Base-by-base conservation (phyloP, 208 protist species). In the Acanthamoeba pearcei region DNA sequence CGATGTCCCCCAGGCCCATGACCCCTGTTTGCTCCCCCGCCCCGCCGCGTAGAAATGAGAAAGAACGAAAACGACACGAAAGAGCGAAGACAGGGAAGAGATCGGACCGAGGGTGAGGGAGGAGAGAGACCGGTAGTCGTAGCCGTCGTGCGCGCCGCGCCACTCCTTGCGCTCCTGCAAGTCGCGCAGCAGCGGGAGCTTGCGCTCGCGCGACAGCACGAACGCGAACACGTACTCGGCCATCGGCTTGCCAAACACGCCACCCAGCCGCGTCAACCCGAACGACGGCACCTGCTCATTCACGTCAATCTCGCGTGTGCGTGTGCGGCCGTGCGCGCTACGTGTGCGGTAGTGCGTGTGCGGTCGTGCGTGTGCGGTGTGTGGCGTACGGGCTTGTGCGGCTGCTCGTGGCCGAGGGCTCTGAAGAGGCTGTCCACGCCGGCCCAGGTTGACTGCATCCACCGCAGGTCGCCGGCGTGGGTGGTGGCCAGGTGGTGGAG, bases 1-100 rank as follows among this genome's bases (percentile, higher is more conserved):
- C 86, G 62, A 92, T 92, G 86, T 92, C 86, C 6, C 86, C 86
- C 29, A 92, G 62, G 24, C 86, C 86, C 64, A 92, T 92, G 32
- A 92, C 24, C 6, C 83, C 83, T 91, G 70, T 29, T 6, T 13
- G n/a, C 70, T 38, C 32, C 2, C 70, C 70, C 70, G 10, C 35
- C 13, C 68, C 12, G 9, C 5, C 68, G 5, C 57, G 12, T 64
- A 27, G 22, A 19, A 24, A 3, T 6, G 55, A 24, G 55, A 60
- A 32, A 38, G 51, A 60, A 38, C 42, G n/a, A 27, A 42, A 60
- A 2, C 42, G 29, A 29, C 6, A 74, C 29, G 66, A 38, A n/a
- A 74, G 66, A 10, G 29, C 27, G 66, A 15, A 13, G 22, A n/a
- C 0, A 38, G 24, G 3, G 35, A 57, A 8, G 35, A 57, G 24